Base-by-base conservation (phyloP, 768 basidiomycete species). In the Russula griseocarnosa region DNA sequence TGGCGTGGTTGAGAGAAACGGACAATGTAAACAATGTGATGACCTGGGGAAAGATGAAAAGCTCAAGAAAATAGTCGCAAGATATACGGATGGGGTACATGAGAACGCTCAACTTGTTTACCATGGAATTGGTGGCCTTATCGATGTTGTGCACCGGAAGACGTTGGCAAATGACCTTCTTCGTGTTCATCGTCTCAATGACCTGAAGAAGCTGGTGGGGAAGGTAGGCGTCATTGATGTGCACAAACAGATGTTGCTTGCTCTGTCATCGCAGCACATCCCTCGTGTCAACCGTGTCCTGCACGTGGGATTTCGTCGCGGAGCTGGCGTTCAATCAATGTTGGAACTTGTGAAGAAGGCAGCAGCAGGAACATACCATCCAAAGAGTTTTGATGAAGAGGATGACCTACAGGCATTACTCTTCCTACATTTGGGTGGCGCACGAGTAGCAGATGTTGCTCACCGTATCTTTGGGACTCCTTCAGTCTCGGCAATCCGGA, bases 331-430 rank as follows among this genome's bases (percentile, higher is more conserved):
- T 2, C 51, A 32, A 2, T 9, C 28, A 18, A 52, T 63, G 13
- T 49, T 63, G 1, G 22, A 57, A 13, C 2, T 63, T 5, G 1
- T 53, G 1, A 18, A 34, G 24, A 53, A 58, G 28, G 56, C 56
- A 2, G 38, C 55, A 9, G n/a, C 22, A 6, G 51, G 56, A 9
- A 8, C 22, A 1, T 63, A 63, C 49, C 55, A 28, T 5, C 62
- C 62, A 9, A 58, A 53, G 18, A n/a, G 56, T 2, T 63, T 53
- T 34, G n/a, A 22, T 5, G 32, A 63, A 14, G 38, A 58, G 9
- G 50, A 63, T 1, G 47, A 63, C 8, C n/a, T 58, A 1, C 49
- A n/a, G 1, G 38, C 50, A 0, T n/a, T 58, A 6, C 28, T 63
- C 2, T 57, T 63, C 11, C 49, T 58, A 18, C 47, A 22, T 1